These are phyloP conservation scores for Rhynchospora breviuscula DNA, from an alignment of 176 grass and related monocot species.

Conservation along the genomic window DNA sequence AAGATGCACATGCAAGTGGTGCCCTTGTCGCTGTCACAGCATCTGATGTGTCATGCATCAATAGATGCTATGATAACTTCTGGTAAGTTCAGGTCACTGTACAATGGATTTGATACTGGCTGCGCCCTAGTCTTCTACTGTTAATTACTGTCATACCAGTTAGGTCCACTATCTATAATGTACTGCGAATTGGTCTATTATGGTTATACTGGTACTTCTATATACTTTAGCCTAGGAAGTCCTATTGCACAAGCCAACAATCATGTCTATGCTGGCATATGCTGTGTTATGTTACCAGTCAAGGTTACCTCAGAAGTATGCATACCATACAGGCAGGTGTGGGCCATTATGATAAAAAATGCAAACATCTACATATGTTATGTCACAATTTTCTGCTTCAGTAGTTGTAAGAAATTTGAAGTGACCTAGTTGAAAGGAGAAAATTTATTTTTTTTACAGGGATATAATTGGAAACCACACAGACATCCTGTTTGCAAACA, in stretches of 20 bases:
- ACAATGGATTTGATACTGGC: background rate
- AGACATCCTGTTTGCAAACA: conserved; percentile 80
- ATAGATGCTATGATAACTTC: conserved; percentile 73
- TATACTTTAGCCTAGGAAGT: background rate
- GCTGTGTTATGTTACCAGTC: background rate
- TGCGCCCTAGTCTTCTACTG: background rate
- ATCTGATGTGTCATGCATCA: conserved; percentile 89
- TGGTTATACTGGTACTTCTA: background rate
- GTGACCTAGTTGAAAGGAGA: background rate
- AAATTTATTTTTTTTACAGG: conserved; percentile 40
- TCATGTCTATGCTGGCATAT: background rate
- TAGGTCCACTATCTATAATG: background rate
- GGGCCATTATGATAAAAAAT: background rate
- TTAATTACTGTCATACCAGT: background rate
- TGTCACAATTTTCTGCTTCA: background rate
- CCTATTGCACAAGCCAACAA: background rate
- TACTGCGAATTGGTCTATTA: background rate
- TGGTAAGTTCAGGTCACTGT: conserved; percentile 39
- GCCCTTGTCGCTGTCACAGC: conserved; percentile 77
- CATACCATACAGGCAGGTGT: background rate
- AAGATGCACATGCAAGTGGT: conserved; percentile 80
- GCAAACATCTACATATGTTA: background rate
- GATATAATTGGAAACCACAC: conserved; percentile 76
- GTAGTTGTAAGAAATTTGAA: background rate
- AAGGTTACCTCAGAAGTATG: background rate